These are phyloP conservation scores for Verticillium zaregamsianum DNA, from an alignment of 2,329 filamentous ascomycete species.

Conservation along the genomic window DNA sequence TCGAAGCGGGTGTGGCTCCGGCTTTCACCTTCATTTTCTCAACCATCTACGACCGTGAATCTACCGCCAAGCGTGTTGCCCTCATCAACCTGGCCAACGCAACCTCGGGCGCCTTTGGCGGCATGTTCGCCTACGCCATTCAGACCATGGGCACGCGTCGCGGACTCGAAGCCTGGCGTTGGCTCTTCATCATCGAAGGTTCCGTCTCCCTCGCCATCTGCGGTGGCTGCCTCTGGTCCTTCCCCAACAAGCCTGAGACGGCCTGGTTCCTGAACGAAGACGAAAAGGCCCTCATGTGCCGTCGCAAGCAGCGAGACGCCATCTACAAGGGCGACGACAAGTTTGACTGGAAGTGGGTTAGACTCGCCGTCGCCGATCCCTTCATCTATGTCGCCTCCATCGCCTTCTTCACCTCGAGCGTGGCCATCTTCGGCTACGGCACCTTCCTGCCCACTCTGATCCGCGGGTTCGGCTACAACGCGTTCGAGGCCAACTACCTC, in stretches of 20 bases:
- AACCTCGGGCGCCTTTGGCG: constrained; percentile 18
- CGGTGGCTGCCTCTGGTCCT: constrained; percentile 25
- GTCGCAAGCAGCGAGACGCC: constrained; percentile 18
- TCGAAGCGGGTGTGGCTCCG: constrained; percentile 24
- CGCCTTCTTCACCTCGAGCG: constrained; percentile 26
- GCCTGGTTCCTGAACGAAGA: constrained; percentile 38
- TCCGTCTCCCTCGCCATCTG: constrained; percentile 21
- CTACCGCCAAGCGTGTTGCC: constrained; percentile 20
- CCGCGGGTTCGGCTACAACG: constrained; percentile 7
- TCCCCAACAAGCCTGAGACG: constrained; percentile 39
- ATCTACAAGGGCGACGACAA: constrained; percentile 24
- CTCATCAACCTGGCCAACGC: constrained; percentile 19
- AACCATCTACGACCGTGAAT: constrained; percentile 24
- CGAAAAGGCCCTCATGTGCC: constrained; percentile 25
- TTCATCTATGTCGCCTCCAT: constrained; percentile 22
- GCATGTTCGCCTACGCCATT: constrained; percentile 12
- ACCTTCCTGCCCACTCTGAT: constrained; percentile 21
- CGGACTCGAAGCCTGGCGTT: constrained; percentile 41
- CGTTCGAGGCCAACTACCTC: constrained; percentile 13
- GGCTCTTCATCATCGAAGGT: constrained; percentile 41
- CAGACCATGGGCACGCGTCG: constrained; percentile 35
- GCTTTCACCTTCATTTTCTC: constrained; percentile 23
- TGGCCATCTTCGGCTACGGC: constrained; percentile 26
- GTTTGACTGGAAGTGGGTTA: constrained; percentile 22
- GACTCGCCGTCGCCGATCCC: constrained; percentile 23